Evolutionary conservation across 352 stramenopile genomes (phyloP).

Genomic region (Pythium sp.): DNA sequence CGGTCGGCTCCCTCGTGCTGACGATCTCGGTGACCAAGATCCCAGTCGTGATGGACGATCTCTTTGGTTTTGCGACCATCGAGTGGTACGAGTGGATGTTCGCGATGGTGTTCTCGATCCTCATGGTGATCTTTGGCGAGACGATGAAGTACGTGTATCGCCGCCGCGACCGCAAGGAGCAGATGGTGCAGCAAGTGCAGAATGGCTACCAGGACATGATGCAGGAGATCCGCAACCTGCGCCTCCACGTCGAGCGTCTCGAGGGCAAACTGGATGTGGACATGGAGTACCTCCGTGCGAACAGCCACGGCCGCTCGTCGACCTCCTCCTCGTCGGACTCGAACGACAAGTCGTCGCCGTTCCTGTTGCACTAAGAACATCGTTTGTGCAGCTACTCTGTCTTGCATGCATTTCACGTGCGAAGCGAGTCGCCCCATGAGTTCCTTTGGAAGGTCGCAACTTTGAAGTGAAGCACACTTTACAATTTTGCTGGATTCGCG

Average conservation of each 20-base stretch:
- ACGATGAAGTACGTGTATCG: conserved; percentile 68
- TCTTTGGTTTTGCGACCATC: conserved; percentile 69
- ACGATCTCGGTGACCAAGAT: conserved; percentile 74
- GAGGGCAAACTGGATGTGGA: conserved; percentile 57
- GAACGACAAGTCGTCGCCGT: conserved; percentile 27
- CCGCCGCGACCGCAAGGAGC: conserved; percentile 45
- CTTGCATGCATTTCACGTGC: not conserved
- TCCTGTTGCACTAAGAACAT: conserved; percentile 5
- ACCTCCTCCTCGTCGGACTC: conserved; percentile 55
- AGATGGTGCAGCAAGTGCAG: conserved; percentile 33
- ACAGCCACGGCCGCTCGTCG: conserved; percentile 43
- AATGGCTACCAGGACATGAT: conserved; percentile 44
- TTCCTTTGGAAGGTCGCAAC: not conserved
- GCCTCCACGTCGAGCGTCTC: conserved; percentile 53
- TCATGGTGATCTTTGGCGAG: conserved; percentile 70
- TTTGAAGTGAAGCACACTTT: not conserved
- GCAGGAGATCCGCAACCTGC: conserved; percentile 57
- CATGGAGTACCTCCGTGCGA: conserved; percentile 36
- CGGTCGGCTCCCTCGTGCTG: conserved; percentile 50
- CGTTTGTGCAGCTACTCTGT: not conserved
- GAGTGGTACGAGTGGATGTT: conserved; percentile 79
- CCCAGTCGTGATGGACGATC: conserved; percentile 55
- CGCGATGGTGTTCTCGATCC: conserved; percentile 58
- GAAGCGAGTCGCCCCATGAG: not conserved
- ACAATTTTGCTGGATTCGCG: not conserved